Base-by-base conservation (phyloP, 306 rosid species). In the Cucurbita argyrosperma region DNA sequence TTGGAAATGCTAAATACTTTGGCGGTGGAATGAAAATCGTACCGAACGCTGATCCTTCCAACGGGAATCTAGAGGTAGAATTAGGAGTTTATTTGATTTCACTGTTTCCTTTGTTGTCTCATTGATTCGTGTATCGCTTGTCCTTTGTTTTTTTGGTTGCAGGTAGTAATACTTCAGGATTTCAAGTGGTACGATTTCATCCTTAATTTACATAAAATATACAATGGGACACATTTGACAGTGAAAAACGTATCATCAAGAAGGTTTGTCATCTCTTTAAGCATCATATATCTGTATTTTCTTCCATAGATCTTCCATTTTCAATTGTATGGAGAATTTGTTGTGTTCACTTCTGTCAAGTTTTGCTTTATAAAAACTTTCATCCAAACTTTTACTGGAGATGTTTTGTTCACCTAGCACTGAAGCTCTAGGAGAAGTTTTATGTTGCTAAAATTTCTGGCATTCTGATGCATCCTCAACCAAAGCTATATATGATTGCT, bases 11-110 rank as follows among this genome's bases (percentile, higher is more conserved):
- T 67, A 94, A 90, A 79, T 94, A 89, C 76, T 94, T 94, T 21
- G 98, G 98, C 12, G 98, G 97, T 52, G 98, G 98, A 79, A 94
- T 94, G 98, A 94, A 89, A 84, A 90, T 94, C 50, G 77, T 93
- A 23, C 98, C 98, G 58, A 89, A 88, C 70, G 92, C 92, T 9
- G 84, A 85, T 74, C 98, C 98, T 63, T 66, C 42, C 76, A 89
- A 65, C 13, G 92, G 96, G 74, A 81, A 71, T 66, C 80, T 94
- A 62, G 96, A 90, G 97, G 98, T 94, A 71, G 53, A 35, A 69
- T 65, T 52, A 49, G n/a, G 52, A 12, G 49, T 64, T 47, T 53
- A 47, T 66, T 74, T 54, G 56, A 39, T 35, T 69, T 1, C 38
- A 58, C 16, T 51, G 8, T 1, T 6, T 62, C 30, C 7, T 60